Percentiles rank a stretch among this genome's conserved stretches.
These are phyloP conservation scores for Nitzschia sp. DNA, from an alignment of 108 stramenopile species.

Conservation along the genomic window DNA sequence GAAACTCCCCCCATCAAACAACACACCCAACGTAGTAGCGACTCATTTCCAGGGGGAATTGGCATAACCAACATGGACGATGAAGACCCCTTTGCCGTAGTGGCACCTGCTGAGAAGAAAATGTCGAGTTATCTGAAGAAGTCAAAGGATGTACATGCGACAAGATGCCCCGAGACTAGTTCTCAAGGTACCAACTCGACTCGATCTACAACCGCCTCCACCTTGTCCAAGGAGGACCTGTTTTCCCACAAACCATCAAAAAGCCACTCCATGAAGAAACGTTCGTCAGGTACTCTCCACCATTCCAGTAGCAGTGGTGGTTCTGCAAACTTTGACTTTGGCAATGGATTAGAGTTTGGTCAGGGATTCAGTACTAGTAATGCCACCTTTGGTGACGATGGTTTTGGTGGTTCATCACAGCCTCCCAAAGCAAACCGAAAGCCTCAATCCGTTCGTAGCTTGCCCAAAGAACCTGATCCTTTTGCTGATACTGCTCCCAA, in stretches of 20 bases:
- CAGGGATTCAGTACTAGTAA: neutral
- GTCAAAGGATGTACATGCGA: neutral
- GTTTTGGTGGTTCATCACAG: slow-evolving; percentile 3
- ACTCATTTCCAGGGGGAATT: neutral
- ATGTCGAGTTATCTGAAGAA: slow-evolving; percentile 21
- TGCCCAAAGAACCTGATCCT: neutral
- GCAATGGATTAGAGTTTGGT: slow-evolving; percentile 22
- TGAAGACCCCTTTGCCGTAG: slow-evolving; percentile 22
- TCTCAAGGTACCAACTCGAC: slow-evolving; percentile 22
- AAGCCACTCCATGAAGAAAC: neutral
- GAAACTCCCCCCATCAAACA: no score
- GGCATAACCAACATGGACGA: slow-evolving; percentile 6
- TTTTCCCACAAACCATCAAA: neutral
- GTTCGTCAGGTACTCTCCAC: neutral
- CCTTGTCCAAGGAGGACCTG: neutral
- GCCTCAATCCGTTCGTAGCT: slow-evolving; percentile 5
- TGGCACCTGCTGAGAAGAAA: slow-evolving; percentile 12
- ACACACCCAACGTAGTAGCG: no score
- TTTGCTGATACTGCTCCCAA: neutral
- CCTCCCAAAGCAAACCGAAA: neutral
- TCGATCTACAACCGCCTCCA: slow-evolving; percentile 14
- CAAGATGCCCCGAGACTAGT: slow-evolving; percentile 1
- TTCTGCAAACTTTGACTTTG: slow-evolving; percentile 20
- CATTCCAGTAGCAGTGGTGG: slow-evolving; percentile 14
- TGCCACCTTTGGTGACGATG: slow-evolving; percentile 18